Evolutionary conservation across 2,329 filamentous ascomycete genomes (phyloP).

Genomic region (Exserohilum turcica): DNA sequence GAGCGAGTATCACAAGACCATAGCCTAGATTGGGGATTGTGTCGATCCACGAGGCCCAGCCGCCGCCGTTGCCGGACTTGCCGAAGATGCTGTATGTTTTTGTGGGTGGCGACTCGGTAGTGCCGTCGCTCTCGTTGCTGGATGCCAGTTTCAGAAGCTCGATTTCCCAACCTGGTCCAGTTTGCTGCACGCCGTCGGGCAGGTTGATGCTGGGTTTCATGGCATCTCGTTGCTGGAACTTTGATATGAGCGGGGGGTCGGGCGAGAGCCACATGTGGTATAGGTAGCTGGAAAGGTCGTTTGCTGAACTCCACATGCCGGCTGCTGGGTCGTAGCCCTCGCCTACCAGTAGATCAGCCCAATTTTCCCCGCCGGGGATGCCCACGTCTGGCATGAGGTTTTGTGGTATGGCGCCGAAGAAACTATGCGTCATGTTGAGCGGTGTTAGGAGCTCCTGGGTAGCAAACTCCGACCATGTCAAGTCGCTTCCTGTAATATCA

Average conservation of each 20-base stretch:
- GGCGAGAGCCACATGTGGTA: slow-evolving; percentile 33
- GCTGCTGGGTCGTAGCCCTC: slow-evolving; percentile 40
- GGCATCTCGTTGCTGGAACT: slow-evolving; percentile 29
- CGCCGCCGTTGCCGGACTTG: slow-evolving; percentile 41
- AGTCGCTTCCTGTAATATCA: slow-evolving; percentile 17
- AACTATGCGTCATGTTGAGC: slow-evolving; percentile 36
- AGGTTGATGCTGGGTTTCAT: slow-evolving; percentile 30
- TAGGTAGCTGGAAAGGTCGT: slow-evolving; percentile 35
- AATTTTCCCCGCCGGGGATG: slow-evolving; percentile 35
- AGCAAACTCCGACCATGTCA: slow-evolving; percentile 31
- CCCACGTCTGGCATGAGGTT: slow-evolving; percentile 23
- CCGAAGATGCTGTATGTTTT: slow-evolving; percentile 38
- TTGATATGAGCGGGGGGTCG: slow-evolving; percentile 30
- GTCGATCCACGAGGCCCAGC: slow-evolving; percentile 42
- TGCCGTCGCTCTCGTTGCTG: slow-evolving; percentile 9
- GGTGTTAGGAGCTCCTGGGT: slow-evolving; percentile 26
- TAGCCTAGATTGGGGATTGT: slow-evolving; percentile 39
- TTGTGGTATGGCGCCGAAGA: slow-evolving; percentile 30
- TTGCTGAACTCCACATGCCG: slow-evolving; percentile 42
- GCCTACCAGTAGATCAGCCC: slow-evolving; percentile 35
- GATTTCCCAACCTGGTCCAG: slow-evolving; percentile 41
- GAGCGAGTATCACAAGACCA: slow-evolving; percentile 32
- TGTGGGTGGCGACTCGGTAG: background rate
- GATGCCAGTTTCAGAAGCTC: slow-evolving; percentile 19
- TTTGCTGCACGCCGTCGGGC: slow-evolving; percentile 35